Base-by-base conservation (phyloP, 345 rosid genomes). In the Camelina laxa region DNA sequence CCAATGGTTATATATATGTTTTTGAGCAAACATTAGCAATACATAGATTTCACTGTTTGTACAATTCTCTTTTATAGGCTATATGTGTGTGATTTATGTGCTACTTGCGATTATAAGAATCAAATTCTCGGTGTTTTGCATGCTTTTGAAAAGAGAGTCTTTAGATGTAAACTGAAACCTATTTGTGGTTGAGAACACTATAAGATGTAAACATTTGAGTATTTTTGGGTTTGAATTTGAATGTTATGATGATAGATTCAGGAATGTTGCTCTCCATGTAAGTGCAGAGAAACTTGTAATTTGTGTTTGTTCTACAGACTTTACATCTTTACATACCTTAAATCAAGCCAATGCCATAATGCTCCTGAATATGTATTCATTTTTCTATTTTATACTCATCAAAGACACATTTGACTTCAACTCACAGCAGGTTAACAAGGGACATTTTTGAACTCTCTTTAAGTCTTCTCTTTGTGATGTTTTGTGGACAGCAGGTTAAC, bases 401-500 rank as follows among this genome's bases (percentile, higher is more conserved):
- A 60, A 60, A 36, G 65, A 60, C 27, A 12, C 19, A 39, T 60
- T 20, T 31, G 35, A 55, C 39, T 31, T n/a, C n/a, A 31, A 13
- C 20, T 57, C 16, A 54, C 5, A 33, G 6, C 60, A 0, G 61
- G n/a, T n/a, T n/a, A n/a, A n/a, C n/a, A n/a, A n/a, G n/a, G n/a
- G n/a, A n/a, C 2, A 49, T 31, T 30, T 55, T 31, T 17, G 31
- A 19, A 51, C 5, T 51, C 62, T 39, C 58, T 14, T 78, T 38
- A 49, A 39, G 12, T 17, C 30, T 45, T 20, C 35, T 45, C 6
- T 49, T 13, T 51, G 30, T 61, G 9, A 31, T 49, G 15, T 44
- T 39, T 42, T 10, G 14, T 60, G 35, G 38, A 67, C 58, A 89
- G 90, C 68, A 93, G 98, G 98, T 83, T 72, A 88, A 70, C 78